Base-by-base conservation (phyloP, 2,329 filamentous ascomycete genomes). In the Ophiostoma angusticollis region DNA sequence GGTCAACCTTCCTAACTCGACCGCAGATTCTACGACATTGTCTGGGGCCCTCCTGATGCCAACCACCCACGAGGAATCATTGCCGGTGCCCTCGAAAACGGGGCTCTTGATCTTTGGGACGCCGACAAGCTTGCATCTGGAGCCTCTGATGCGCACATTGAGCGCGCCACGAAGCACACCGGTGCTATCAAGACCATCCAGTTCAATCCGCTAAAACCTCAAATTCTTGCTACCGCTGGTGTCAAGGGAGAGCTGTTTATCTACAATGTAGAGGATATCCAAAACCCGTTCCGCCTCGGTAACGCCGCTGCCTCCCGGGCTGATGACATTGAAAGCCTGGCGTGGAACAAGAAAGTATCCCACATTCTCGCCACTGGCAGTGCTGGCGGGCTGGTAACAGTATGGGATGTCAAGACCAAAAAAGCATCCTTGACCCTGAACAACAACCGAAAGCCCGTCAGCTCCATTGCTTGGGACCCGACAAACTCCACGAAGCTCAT, bases 351-450 rank as follows among this genome's bases (percentile, higher is more conserved):
- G 56, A 96, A 93, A 64, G 89, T 96, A 30, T 77, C 89, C 12
- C 89, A 98, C 57, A 98, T 98, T 57, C 65, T 98, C 50, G 91
- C 89, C 14, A 96, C 89, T 9, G 91, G 91, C 49, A 89, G 87
- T 55, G 82, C 78, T 45, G 87, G 86, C 35, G 91, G 91, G 5
- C 93, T 96, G 54, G 87, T 96, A 25, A 96, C 91, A 2, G 89
- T 98, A 14, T 98, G 91, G 91, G 91, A 98, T 62, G 72, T 96
- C 48, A 95, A 94, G 68, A 86, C 84, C 11, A 96, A 94, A 73
- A 95, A 94, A 64, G 86, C 94, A 51, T 95, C 87, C 40, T 66
- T 98, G 60, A 95, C 87, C 25, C 68, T 98, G 48, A 98, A 95
- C 67, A 91, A 93, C 56, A 91, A 84, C 55, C 78, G 91, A 46